Percentiles rank a stretch among this genome's conserved stretches.
Evolutionary conservation across 495 filamentous ascomycete genomes (phyloP).

Genomic region (Bryoglossum gracile): DNA sequence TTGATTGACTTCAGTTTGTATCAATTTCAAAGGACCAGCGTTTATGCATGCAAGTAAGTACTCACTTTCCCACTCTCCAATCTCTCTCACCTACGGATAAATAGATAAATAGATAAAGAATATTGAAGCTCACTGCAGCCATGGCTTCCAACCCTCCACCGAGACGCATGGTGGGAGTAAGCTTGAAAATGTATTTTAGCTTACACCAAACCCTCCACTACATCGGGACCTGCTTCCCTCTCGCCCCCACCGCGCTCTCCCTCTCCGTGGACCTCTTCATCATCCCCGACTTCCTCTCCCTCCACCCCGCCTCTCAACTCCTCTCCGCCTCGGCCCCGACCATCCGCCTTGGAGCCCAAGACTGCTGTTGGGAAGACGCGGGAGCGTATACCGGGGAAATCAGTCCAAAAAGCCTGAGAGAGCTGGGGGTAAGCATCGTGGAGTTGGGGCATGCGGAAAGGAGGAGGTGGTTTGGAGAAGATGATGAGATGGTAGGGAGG

Average conservation of each 20-base stretch:
- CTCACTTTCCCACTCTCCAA: too few species aligned
- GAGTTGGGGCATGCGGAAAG: conserved; percentile 79
- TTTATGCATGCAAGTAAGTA: too few species aligned
- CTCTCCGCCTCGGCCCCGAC: conserved; percentile 35
- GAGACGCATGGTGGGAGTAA: conserved; percentile 68
- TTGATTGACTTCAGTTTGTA: too few species aligned
- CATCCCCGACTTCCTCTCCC: conserved; percentile 67
- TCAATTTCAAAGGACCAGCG: too few species aligned
- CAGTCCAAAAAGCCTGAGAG: conserved; percentile 54
- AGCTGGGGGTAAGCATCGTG: conserved; percentile 61
- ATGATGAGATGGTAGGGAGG: conserved; percentile 49
- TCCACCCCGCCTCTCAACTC: conserved; percentile 49
- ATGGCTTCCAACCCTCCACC: conserved; percentile 37
- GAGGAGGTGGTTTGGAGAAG: conserved; percentile 60
- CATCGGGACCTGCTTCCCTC: conserved; percentile 36
- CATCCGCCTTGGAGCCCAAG: conserved; percentile 67
- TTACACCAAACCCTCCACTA: conserved; percentile 56
- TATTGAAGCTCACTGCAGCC: too few species aligned
- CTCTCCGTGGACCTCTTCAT: conserved; percentile 49
- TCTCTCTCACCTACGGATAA: too few species aligned
- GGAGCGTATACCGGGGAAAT: conserved; percentile 76
- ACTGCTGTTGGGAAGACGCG: conserved; percentile 56
- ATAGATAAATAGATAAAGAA: too few species aligned
- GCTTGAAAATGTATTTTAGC: conserved; percentile 80
- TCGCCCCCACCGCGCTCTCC: conserved; percentile 28